Conservation (phyloP, 345 rosid species). For the Erysimum cheiranthoides region DNA sequence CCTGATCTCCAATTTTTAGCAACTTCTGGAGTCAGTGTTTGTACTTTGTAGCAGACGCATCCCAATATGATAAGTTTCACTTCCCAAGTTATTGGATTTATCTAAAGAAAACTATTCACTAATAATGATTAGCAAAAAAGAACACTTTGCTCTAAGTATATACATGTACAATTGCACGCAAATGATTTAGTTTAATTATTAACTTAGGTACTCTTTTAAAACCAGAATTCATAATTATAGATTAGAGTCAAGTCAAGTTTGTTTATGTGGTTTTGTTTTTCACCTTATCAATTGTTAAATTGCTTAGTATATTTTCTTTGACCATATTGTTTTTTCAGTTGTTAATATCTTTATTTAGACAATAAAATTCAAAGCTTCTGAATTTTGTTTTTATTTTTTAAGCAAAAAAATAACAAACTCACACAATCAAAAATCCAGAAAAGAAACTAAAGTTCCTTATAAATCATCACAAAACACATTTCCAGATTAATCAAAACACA, state of each 20-base stretch:
- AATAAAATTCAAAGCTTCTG: neutral
- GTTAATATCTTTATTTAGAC: neutral
- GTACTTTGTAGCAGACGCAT: neutral
- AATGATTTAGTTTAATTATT: neutral
- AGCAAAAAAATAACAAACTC: neutral
- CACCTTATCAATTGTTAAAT: neutral
- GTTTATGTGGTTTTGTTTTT: neutral
- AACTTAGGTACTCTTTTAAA: neutral
- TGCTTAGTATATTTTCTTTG: neutral
- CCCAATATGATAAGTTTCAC: conserved; percentile 5
- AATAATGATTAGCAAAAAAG: neutral
- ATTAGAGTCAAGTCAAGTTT: neutral
- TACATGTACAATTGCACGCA: too few species aligned
- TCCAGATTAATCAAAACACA: neutral
- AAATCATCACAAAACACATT: neutral
- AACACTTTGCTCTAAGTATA: too few species aligned
- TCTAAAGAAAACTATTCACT: neutral
- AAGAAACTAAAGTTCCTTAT: neutral
- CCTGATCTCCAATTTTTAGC: neutral
- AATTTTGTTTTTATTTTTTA: neutral
- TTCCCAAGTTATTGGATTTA: conserved; percentile 5
- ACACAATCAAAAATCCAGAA: neutral
- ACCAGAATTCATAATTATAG: neutral
- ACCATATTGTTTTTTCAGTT: neutral
- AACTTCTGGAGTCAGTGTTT: neutral